Evolutionary conservation across 805 yeast species (phyloP), one percentile per base, ranked within the genome.

Genomic region (Metschnikowia gelsemii): DNA sequence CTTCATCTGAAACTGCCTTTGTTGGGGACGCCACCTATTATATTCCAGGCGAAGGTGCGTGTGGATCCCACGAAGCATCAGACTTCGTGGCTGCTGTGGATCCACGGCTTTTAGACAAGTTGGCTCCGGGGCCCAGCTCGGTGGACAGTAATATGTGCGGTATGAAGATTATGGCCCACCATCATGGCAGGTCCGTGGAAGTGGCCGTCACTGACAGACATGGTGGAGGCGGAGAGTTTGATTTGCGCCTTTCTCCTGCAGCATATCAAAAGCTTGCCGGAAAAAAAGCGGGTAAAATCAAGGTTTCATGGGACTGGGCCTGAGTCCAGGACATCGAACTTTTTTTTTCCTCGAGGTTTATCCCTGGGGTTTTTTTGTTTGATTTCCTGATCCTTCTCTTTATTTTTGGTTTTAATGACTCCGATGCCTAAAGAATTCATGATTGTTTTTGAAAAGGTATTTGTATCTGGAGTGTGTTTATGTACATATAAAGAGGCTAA

Each of bases 191-290:
- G 56, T 62, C 79, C 8, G 83, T 78, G 45, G 69, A 65, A 33
- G 85, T 79, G 37, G 73, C 72, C 13, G 79, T 80, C 34, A 75
- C 68, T 27, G 86, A 80, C 60, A 63, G 72, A 47, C 80, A 85
- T 62, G 75, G 66, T 35, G 80, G 85, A 51, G 80, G 85, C 51
- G 44, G 29, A 7, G 52, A 59, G 33, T 57, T 73, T 42, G 77
- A 72, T 50, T 70, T 80, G 44, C 85, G 80, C 51, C 66, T 80
- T 42, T 76, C 83, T 11, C 84, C 84, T 5, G 55, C 74, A 42
- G 86, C 85, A 3, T 80, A 80, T 56, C 37, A 61, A 27, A 50
- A 63, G 47, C 62, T 80, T 46, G 84, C 83, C 12, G 76, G 70
- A 51, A 57, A 62, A 56, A 62, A 58, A 33, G 72, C 66, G 52